These are phyloP conservation scores for Beta vulgaris DNA, from an alignment of 148 eudicot species.

Conservation along the genomic window DNA sequence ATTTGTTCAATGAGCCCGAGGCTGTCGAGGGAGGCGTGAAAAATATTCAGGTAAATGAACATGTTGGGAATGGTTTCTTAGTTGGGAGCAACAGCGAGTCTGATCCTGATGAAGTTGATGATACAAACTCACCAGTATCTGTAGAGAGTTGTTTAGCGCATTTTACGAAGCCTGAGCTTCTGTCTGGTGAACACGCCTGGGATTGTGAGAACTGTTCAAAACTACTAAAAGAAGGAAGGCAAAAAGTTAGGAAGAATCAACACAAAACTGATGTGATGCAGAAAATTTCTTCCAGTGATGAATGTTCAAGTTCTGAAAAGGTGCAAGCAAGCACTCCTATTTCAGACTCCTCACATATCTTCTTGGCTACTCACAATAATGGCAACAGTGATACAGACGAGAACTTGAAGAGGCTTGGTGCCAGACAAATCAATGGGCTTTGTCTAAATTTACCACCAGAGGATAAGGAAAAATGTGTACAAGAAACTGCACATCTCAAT, in stretches of 20 bases:
- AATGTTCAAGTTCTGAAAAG: conserved; percentile 24
- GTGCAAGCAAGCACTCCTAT: conserved; percentile 5
- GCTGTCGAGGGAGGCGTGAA: conserved; percentile 26
- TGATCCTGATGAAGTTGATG: conserved; percentile 87
- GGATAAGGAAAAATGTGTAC: conserved; percentile 26
- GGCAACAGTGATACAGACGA: conserved; percentile 23
- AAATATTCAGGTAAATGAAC: conserved; percentile 23
- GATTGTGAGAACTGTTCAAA: conserved; percentile 91
- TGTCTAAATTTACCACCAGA: conserved; percentile 18
- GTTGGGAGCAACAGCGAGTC: conserved; percentile 62
- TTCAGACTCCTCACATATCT: conserved; percentile 2
- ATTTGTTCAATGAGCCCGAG: conserved; percentile 81
- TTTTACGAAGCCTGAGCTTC: conserved; percentile 76
- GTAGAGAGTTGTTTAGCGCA: conserved; percentile 74
- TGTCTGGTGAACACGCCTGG: conserved; percentile 83
- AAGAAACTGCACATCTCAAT: conserved; percentile 20
- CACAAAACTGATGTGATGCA: conserved; percentile 21
- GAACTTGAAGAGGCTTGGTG: conserved; percentile 25
- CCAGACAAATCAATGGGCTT: conserved; percentile 10
- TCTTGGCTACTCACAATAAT: conserved; percentile 8
- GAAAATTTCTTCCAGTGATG: conserved; percentile 28
- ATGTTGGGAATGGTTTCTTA: conserved; percentile 33
- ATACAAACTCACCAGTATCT: conserved; percentile 75
- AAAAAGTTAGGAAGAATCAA: conserved; percentile 35
- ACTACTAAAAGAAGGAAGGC: conserved; percentile 42